Conservation (phyloP, 1,284 basidiomycete genomes). For the Erythrobasidium hasegawianum region DNA sequence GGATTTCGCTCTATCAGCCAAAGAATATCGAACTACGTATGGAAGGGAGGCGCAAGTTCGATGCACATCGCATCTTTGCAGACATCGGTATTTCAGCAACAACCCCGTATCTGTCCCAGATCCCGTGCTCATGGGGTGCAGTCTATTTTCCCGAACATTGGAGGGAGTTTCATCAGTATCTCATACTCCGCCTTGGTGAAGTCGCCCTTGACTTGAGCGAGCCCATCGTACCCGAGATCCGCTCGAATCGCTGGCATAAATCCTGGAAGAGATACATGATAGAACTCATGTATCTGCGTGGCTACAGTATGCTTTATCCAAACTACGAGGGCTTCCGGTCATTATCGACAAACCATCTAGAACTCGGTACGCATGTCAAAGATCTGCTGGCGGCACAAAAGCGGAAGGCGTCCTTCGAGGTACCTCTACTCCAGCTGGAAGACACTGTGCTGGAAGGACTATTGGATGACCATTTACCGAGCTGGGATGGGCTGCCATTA, state of each 20-base stretch:
- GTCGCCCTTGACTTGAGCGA: conserved; percentile 52
- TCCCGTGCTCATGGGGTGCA: conserved; percentile 86
- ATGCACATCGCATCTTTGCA: conserved; percentile 60
- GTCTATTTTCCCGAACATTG: conserved; percentile 80
- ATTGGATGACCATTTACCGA: conserved; percentile 57
- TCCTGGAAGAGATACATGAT: conserved; percentile 86
- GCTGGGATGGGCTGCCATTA: conserved; percentile 58
- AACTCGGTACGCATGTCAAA: conserved; percentile 71
- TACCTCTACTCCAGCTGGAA: conserved; percentile 60
- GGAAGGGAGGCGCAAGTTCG: conserved; percentile 64
- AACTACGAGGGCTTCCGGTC: conserved; percentile 67
- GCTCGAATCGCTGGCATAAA: conserved; percentile 70
- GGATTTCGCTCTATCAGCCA: conserved; percentile 76
- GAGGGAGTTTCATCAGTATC: conserved; percentile 74
- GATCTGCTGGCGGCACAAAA: conserved; percentile 47
- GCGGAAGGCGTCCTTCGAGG: conserved; percentile 61
- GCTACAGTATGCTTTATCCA: conserved; percentile 79
- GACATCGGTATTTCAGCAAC: conserved; percentile 53
- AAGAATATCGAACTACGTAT: conserved; percentile 69
- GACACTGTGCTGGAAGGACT: conserved; percentile 57
- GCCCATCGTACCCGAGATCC: conserved; percentile 63
- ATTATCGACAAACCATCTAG: conserved; percentile 77
- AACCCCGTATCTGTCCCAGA: conserved; percentile 68
- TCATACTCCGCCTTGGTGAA: conserved; percentile 60
- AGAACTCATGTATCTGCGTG: conserved; percentile 70